Evolutionary conservation across 768 basidiomycete species (phyloP), one percentile per base, ranked within the genome.

Genomic region (Coprinopsis sp.): DNA sequence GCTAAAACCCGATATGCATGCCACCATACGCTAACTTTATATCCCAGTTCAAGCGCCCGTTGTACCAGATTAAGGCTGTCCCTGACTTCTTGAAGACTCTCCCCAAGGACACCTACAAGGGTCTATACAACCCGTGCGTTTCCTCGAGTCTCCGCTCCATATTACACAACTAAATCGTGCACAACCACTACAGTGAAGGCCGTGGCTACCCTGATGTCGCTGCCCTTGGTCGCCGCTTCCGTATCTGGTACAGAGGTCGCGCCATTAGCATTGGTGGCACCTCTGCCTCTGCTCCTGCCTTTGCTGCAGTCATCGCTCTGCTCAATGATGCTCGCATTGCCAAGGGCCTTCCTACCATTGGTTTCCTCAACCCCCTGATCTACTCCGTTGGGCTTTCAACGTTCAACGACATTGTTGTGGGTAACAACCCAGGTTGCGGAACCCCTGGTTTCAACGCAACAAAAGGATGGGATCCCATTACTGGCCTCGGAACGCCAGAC

Each of bases 161-260:
- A 22, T 43, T 8, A 30, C n/a, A 5, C 22, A 13, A 22, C 22
- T 27, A 27, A 29, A 19, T 22, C 33, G 24, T 28, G 42, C 23
- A 44, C 6, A 46, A 8, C 30, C 48, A 27, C 36, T 44, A 16
- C 51, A 77, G 79, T n/a, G 12, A 49, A 18, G 82, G 82, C n/a
- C 72, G 81, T 80, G 84, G 66, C 10, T 68, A 71, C 54, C 86
- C 84, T 8, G 86, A 88, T 52, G 81, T 87, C 27, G 65, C 84
- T 0, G 82, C 85, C 0, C 82, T 82, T 56, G 69, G 71, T 1
- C 55, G 59, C 33, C 58, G 63, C 28, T 86, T 77, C 69, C 60
- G 64, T 11, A 70, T 85, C 33, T 70, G 70, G 60, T 61, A 71
- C 37, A 44, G 56, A 22, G 80, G 80, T 3, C 14, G 37, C 5